Conservation (phyloP, 2,329 filamentous ascomycete species). For the Parastagonospora nodorum region DNA sequence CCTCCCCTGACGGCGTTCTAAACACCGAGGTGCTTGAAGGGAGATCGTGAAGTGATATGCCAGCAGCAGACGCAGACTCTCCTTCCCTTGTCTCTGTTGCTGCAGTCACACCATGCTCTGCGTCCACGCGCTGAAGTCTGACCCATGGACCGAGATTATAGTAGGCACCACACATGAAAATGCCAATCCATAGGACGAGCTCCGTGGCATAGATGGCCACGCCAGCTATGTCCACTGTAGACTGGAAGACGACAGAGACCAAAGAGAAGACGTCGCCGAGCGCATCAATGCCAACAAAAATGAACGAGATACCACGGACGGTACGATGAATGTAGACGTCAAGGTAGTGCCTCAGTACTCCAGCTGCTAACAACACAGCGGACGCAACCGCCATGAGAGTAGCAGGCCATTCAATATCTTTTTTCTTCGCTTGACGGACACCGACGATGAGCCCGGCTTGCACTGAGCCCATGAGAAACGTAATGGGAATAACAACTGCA, state of each 20-base stretch:
- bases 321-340: conserved; percentile 71
- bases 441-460: conserved; percentile 66
- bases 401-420: conserved; percentile 62
- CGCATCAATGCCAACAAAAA: conserved; percentile 73
- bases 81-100: background rate
- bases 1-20: conserved; percentile 56
- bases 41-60: conserved; percentile 54
- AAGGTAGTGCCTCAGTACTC: conserved; percentile 71
- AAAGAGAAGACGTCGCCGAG: conserved; percentile 71
- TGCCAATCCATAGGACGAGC: conserved; percentile 68
- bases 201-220: conserved; percentile 71
- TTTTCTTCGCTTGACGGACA: conserved; percentile 51
- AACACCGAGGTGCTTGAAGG: conserved; percentile 69
- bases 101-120: background rate
- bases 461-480: conserved; percentile 62
- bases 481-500: conserved; percentile 57
- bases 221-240: conserved; percentile 63
- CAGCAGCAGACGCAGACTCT: conserved; percentile 7
- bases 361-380: conserved; percentile 65
- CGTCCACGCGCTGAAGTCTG: conserved; percentile 37
- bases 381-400: conserved; percentile 71
- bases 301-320: conserved; percentile 72
- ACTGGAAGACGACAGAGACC: conserved; percentile 67
- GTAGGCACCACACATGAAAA: conserved; percentile 68
- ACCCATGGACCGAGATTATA: conserved; percentile 68